These are phyloP conservation scores for Cladophialophora chaetospira DNA, from an alignment of 2,329 filamentous ascomycete genomes.

Conservation along the genomic window DNA sequence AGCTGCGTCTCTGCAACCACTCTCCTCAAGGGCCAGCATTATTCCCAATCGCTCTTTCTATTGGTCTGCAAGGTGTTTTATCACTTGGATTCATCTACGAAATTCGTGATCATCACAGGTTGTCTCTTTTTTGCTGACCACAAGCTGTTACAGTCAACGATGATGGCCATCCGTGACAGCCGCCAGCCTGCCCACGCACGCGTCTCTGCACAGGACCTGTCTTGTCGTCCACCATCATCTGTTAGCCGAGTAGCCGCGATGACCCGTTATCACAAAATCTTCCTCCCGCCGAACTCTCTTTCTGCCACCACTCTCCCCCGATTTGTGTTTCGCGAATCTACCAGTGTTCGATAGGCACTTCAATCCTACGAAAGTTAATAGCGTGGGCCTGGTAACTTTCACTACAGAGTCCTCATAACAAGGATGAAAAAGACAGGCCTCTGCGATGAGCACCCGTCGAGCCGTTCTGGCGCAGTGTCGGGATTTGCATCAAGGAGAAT, in stretches of 20 bases:
- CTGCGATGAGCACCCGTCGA: slow-evolving; percentile 6
- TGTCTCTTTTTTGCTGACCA: slow-evolving; percentile 1
- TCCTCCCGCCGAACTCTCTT: background rate
- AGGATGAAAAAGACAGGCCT: too few relatives aligned
- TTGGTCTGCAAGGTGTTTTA: slow-evolving; percentile 23
- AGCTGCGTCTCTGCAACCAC: slow-evolving; percentile 20
- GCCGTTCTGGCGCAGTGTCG: too few relatives aligned
- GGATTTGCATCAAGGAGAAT: slow-evolving; percentile 5
- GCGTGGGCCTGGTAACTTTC: too few relatives aligned
- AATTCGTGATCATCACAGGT: slow-evolving; percentile 28
- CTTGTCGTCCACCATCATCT: slow-evolving; percentile 1
- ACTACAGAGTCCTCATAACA: too few relatives aligned
- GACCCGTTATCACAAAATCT: background rate
- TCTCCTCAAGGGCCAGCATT: slow-evolving; percentile 16
- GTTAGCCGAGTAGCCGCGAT: slow-evolving; percentile 22
- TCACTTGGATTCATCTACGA: slow-evolving; percentile 22
- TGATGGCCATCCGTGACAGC: background rate
- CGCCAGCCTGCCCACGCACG: slow-evolving; percentile 1
- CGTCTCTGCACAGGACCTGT: slow-evolving; percentile 9
- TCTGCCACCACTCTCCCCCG: background rate
- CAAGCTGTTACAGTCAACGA: background rate
- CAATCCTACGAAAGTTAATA: too few relatives aligned
- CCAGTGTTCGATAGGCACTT: background rate
- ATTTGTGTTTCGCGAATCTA: background rate
- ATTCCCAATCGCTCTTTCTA: slow-evolving; percentile 15